Conservation (phyloP, 306 rosid genomes). For the Lathyrus aphaca region DNA sequence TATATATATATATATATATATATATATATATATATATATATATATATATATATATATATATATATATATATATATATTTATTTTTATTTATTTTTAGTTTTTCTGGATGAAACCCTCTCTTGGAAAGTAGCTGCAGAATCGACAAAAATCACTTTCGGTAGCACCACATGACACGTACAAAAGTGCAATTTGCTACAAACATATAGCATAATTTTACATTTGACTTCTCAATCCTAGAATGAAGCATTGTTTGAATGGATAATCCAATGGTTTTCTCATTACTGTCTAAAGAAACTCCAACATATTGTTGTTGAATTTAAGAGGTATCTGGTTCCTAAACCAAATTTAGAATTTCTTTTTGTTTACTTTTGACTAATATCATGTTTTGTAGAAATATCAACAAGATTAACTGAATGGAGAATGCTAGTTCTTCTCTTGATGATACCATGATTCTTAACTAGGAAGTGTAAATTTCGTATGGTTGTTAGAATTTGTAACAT, state of each 20-base stretch:
- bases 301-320: background rate
- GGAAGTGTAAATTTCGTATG: conserved; percentile 3
- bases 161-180: conserved; percentile 28
- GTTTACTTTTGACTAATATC: conserved; percentile 38
- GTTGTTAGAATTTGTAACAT: conserved; percentile 24
- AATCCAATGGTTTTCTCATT: conserved; percentile 17
- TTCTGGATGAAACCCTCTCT: too few relatives aligned
- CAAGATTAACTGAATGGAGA: conserved; percentile 37
- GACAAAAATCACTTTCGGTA: too few relatives aligned
- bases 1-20: too few relatives aligned
- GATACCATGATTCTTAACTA: conserved; percentile 33
- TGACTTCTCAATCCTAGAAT: conserved; percentile 26
- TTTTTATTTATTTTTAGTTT: too few relatives aligned
- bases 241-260: conserved; percentile 16
- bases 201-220: conserved; percentile 33
- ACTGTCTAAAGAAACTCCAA: background rate
- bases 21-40: too few relatives aligned
- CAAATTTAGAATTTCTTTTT: conserved; percentile 26
- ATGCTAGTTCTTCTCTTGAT: conserved; percentile 28
- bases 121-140: too few relatives aligned
- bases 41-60: too few relatives aligned
- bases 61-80: too few relatives aligned
- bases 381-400: conserved; percentile 12
- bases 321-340: conserved; percentile 43
- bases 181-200: conserved; percentile 33